A percentile compares a stretch with the other conserved stretches of the same genome.
These are phyloP conservation scores for Intubia oerlemansii DNA, from an alignment of 2,329 filamentous ascomycete species.

Conservation along the genomic window DNA sequence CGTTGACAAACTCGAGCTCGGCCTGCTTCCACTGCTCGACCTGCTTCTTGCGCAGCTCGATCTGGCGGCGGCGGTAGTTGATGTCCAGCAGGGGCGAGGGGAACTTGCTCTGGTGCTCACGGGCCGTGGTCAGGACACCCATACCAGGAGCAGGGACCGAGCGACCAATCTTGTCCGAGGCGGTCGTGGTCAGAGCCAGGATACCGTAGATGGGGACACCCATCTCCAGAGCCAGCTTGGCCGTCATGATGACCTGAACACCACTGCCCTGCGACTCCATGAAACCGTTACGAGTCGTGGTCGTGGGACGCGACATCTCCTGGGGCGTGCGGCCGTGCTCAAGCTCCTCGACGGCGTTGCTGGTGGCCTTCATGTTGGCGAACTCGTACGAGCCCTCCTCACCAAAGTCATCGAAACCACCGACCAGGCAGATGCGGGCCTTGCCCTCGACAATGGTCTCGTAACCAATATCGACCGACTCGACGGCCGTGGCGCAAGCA, in stretches of 20 bases:
- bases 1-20: conserved; percentile 78
- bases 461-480: conserved; percentile 93
- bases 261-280: conserved; percentile 99
- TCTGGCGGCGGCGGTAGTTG: conserved; percentile 88
- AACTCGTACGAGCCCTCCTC: conserved; percentile 99
- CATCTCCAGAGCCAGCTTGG: conserved; percentile 90
- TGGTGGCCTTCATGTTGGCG: conserved; percentile 99
- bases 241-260: conserved; percentile 97
- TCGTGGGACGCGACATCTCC: conserved; percentile 96
- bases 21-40: conserved; percentile 95
- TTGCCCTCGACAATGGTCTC: conserved; percentile 98
- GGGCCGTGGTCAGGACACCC: conserved; percentile 87
- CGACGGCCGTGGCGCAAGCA: conserved; percentile 90
- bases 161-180: conserved; percentile 96
- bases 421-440: conserved; percentile 89
- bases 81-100: conserved; percentile 91
- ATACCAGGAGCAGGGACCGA: conserved; percentile 92
- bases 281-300: conserved; percentile 90
- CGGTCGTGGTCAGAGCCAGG: conserved; percentile 79
- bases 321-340: conserved; percentile 82
- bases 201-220: conserved; percentile 95
- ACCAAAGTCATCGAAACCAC: conserved; percentile 97
- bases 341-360: conserved; percentile 93
- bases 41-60: conserved; percentile 81
- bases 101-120: conserved; percentile 79